Evolutionary conservation across 192 early-diverging fungal species (phyloP).

Genomic region (Gorgonomyces haynaldii): DNA sequence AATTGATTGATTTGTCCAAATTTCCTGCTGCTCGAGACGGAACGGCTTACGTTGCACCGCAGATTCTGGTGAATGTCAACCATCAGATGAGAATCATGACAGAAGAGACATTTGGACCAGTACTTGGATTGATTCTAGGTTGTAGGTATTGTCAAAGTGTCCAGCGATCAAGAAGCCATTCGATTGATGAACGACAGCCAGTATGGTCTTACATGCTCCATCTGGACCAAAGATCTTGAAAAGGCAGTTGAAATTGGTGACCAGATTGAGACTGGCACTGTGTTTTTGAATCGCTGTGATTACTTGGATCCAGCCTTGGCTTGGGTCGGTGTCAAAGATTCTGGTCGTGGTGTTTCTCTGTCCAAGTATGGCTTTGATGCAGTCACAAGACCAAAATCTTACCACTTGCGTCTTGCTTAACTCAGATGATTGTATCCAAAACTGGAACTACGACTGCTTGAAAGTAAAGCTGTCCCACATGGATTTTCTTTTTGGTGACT

Average conservation of each 20-base stretch:
- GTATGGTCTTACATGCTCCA: constrained; percentile 67
- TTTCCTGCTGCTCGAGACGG: constrained; percentile 49
- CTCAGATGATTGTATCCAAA: no score
- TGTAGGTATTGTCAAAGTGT: constrained; percentile 57
- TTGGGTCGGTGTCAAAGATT: constrained; percentile 69
- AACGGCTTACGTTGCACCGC: constrained; percentile 62
- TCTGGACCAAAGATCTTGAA: constrained; percentile 61
- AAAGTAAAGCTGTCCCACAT: no score
- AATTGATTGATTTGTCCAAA: constrained; percentile 41
- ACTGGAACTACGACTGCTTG: no score
- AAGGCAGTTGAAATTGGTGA: constrained; percentile 47
- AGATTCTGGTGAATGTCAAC: constrained; percentile 60
- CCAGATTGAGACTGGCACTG: constrained; percentile 61
- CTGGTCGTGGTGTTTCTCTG: constrained; percentile 58
- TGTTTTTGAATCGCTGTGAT: constrained; percentile 78
- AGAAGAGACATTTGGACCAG: constrained; percentile 80
- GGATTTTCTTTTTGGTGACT: no score
- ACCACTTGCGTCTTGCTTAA: no score
- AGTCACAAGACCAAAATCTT: constrained; percentile 56
- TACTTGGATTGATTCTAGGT: no score
- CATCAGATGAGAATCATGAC: constrained; percentile 66
- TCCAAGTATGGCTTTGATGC: constrained; percentile 62
- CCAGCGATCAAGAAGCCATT: constrained; percentile 63
- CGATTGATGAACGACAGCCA: constrained; percentile 67
- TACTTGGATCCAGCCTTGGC: constrained; percentile 69